These are phyloP conservation scores for Talaromyces sp. DNA, from an alignment of 2,329 filamentous ascomycete species.

Conservation along the genomic window DNA sequence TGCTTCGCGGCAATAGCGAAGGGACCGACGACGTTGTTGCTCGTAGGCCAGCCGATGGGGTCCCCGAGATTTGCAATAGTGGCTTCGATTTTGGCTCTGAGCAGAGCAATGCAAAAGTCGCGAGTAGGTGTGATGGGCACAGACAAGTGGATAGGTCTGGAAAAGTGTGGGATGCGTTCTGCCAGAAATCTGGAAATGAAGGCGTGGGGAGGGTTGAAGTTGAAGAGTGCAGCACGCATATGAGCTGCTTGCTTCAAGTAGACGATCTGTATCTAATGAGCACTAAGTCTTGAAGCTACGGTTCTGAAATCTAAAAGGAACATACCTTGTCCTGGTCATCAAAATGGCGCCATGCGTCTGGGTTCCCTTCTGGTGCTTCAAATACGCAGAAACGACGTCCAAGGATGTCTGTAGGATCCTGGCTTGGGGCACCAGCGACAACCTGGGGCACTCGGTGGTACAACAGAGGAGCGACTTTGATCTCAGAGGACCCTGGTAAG, in stretches of 20 bases:
- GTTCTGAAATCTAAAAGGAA: background rate
- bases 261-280: background rate
- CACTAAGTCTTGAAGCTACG: background rate
- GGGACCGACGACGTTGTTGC: background rate
- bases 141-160: background rate
- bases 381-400: conserved; percentile 1
- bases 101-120: background rate
- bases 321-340: background rate
- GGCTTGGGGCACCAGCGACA: background rate
- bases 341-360: background rate
- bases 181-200: background rate
- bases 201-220: background rate
- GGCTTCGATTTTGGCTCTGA: background rate
- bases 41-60: background rate
- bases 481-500: background rate
- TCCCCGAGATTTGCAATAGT: background rate
- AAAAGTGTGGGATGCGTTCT: background rate
- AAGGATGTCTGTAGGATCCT: background rate
- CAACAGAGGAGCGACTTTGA: background rate
- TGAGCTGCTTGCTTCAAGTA: background rate
- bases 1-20: background rate
- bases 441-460: background rate
- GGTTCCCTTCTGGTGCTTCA: background rate
- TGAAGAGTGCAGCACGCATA: background rate
- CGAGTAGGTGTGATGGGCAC: background rate